Conservation (phyloP, 2,329 filamentous ascomycete genomes). For the Camptophora hylomeconis region DNA sequence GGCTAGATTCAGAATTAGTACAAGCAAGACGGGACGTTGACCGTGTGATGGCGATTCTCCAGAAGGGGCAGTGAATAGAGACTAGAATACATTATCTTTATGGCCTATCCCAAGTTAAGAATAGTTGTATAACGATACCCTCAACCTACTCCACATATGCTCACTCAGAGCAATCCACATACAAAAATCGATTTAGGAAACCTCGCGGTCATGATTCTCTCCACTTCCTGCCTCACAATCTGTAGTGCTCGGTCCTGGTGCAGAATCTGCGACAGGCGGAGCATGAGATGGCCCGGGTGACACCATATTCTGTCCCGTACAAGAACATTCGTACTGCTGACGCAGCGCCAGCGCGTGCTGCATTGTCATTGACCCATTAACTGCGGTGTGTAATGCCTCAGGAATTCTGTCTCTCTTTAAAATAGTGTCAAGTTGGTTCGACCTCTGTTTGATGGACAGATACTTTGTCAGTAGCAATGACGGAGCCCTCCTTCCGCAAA, state of each 20-base stretch:
- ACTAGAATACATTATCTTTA: conserved; percentile 1
- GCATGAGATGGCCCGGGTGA: conserved; percentile 5
- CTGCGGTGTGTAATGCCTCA: no score
- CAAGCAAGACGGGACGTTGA: conserved; percentile 37
- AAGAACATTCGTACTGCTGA: conserved; percentile 4
- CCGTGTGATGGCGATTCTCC: conserved; percentile 25
- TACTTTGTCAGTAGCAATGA: no score
- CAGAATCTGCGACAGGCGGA: conserved; percentile 5
- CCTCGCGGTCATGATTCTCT: no score
- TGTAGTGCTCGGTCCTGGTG: no score
- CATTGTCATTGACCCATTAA: no score
- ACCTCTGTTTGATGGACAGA: no score
- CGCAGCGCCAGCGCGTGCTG: conserved; percentile 7
- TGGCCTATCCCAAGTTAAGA: conserved; percentile 1
- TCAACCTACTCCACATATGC: no score
- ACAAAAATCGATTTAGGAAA: no score
- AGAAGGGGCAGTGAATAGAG: conserved; percentile 4
- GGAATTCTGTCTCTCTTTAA: conserved; percentile 6
- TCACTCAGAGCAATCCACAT: no score
- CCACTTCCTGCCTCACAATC: no score
- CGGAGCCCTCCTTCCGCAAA: no score
- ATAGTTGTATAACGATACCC: background rate
- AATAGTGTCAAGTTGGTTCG: conserved; percentile 5
- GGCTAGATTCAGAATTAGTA: conserved; percentile 35
- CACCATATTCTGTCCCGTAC: conserved; percentile 6